Evolutionary conservation across 805 yeast genomes (phyloP).

Genomic region (Brettanomyces bruxellensis): DNA sequence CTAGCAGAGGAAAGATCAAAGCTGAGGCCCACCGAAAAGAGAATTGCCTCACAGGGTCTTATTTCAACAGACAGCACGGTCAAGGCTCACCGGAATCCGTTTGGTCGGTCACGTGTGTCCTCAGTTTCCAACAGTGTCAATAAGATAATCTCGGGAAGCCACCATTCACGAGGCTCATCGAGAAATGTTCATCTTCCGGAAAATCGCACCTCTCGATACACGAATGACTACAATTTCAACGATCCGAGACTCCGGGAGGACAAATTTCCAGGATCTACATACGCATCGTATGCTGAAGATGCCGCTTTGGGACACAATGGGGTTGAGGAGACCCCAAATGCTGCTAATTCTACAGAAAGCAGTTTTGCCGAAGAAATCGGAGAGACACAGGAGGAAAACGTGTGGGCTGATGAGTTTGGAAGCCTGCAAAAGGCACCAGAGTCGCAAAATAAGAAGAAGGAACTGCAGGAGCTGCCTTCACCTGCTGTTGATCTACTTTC

Average conservation of each 20-base stretch:
- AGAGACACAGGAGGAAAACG: constrained; percentile 2
- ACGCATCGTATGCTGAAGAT: no score
- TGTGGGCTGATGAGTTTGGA: constrained; percentile 17
- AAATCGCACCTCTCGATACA: neutral
- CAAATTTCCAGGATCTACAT: no score
- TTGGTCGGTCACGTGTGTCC: constrained; percentile 14
- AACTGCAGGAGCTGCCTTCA: no score
- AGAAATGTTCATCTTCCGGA: neutral
- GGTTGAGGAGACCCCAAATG: no score
- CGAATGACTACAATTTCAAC: constrained; percentile 1
- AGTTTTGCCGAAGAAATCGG: neutral
- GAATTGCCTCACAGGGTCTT: neutral
- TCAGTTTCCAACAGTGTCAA: constrained; percentile 12
- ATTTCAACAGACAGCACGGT: neutral
- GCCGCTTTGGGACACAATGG: no score
- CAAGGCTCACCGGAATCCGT: constrained; percentile 11
- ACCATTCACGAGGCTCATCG: neutral
- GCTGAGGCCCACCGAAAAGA: constrained; percentile 9
- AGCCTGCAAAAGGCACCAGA: constrained; percentile 6
- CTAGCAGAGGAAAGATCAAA: constrained; percentile 12
- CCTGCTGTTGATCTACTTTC: neutral
- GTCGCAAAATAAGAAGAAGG: constrained; percentile 1
- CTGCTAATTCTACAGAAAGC: no score
- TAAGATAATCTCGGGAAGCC: constrained; percentile 5
- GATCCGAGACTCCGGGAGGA: neutral